Evolutionary conservation across 768 basidiomycete genomes (phyloP).

Genomic region (Xerocomus brunneocitrinus): DNA sequence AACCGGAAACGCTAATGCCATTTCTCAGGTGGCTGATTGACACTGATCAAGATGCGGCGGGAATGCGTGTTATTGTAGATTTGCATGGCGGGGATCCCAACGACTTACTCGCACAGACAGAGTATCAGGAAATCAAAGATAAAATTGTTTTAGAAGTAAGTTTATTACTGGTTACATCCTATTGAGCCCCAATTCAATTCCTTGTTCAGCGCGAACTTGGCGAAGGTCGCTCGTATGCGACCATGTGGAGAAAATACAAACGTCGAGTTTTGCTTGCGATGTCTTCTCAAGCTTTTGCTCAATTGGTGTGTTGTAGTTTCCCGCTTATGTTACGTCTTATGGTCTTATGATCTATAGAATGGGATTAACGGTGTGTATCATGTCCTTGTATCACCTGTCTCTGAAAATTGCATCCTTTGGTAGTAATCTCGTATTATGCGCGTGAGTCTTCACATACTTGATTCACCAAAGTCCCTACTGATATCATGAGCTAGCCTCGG

Average conservation of each 20-base stretch:
- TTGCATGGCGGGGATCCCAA: conserved; percentile 78
- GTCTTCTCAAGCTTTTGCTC: conserved; percentile 94
- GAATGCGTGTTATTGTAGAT: conserved; percentile 82
- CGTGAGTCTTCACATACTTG: conserved; percentile 47
- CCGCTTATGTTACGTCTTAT: background rate
- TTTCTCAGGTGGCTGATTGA: conserved; percentile 80
- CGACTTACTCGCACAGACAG: conserved; percentile 65
- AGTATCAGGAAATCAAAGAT: conserved; percentile 88
- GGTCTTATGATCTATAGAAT: conserved; percentile 48
- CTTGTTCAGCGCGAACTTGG: conserved; percentile 63
- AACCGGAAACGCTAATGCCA: conserved; percentile 1
- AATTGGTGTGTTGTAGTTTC: conserved; percentile 58
- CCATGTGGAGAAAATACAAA: conserved; percentile 87
- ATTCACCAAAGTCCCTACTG: conserved; percentile 1
- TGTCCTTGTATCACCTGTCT: background rate
- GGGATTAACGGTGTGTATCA: conserved; percentile 78
- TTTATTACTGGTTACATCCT: background rate
- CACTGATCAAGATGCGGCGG: conserved; percentile 75
- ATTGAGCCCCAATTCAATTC: background rate
- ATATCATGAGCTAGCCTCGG: conserved; percentile 52
- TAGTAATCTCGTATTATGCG: conserved; percentile 92
- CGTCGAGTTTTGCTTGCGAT: conserved; percentile 87
- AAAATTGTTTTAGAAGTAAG: conserved; percentile 65
- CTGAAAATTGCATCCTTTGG: conserved; percentile 6
- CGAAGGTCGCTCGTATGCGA: conserved; percentile 68